Evolutionary conservation across 495 filamentous ascomycete genomes (phyloP), one percentile per base, ranked within the genome.

Genomic region (Echria macrotheca): DNA sequence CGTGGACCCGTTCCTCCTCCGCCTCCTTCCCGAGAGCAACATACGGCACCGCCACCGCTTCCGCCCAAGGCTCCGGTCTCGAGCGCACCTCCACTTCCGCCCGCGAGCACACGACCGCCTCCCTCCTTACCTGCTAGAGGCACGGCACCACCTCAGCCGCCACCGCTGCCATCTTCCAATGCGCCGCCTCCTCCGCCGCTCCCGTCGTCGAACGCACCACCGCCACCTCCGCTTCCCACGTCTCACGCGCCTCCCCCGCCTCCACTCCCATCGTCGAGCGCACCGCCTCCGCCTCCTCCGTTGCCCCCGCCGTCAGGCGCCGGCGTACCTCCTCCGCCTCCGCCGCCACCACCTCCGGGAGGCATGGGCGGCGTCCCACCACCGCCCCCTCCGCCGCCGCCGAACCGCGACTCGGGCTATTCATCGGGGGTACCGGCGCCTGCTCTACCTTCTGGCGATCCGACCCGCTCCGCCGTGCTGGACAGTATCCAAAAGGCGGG

Each of bases 401-500:
- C 85, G 28, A 83, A 85, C 36, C 76, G 75, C 51, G 77, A 79
- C 50, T 77, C 80, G n/a, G 79, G 77, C 36, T 77, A 77, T 51
- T 66, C 69, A 12, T 77, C 76, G 1, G 81, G 76, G n/a, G 75
- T 74, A 12, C 78, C 80, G 11, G 72, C 72, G 14, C 77, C 81
- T 10, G 74, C 81, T 22, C 14, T 33, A 15, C 21, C 84, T 1
- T 37, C 71, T 22, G 79, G 67, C 41, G 76, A 69, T 29, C 66
- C 71, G 38, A 37, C 53, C 5, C 80, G 83, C 38, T 70, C 79
- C 43, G 83, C 86, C 53, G 66, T 98, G 42, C 65, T 98, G 48
- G 89, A 89, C 17, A 77, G 86, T 52, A 98, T 98, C 59, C 79
- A 87, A 47, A 79, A 78, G 6, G 83, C 84, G 19, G 87, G 88